Conservation (phyloP, 768 basidiomycete species). For the Leucosporidium scottii region DNA sequence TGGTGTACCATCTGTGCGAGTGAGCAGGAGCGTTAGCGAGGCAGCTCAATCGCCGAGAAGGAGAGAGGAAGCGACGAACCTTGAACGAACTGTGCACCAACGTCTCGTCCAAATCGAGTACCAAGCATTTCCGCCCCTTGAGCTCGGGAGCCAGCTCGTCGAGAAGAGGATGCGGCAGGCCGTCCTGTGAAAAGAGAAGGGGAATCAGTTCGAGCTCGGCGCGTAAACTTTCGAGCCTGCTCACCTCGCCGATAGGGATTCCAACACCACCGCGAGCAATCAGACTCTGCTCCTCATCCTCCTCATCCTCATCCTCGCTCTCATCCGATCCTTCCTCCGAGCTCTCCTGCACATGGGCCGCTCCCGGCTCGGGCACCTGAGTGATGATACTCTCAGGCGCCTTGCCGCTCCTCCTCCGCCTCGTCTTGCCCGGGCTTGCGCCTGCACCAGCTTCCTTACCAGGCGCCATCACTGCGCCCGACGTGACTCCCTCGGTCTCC, state of each 20-base stretch:
- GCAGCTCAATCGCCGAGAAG: neutral
- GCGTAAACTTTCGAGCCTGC: slow-evolving; percentile 39
- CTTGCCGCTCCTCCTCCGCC: slow-evolving; percentile 40
- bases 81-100: slow-evolving; percentile 97
- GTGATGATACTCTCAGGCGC: slow-evolving; percentile 62
- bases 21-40: neutral
- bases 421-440: slow-evolving; percentile 33
- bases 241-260: slow-evolving; percentile 84
- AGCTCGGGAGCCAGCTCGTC: slow-evolving; percentile 75
- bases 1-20: slow-evolving; percentile 69
- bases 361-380: slow-evolving; percentile 35
- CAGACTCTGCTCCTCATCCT: slow-evolving; percentile 84
- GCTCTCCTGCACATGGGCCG: slow-evolving; percentile 10
- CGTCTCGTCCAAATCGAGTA: slow-evolving; percentile 95
- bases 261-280: slow-evolving; percentile 89
- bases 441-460: slow-evolving; percentile 49
- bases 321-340: slow-evolving; percentile 39
- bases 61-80: slow-evolving; percentile 48
- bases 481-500: slow-evolving; percentile 72
- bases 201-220: neutral
- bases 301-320: slow-evolving; percentile 45
- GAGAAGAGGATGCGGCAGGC: slow-evolving; percentile 74
- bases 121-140: slow-evolving; percentile 84
- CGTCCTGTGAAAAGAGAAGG: slow-evolving; percentile 56
- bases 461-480: slow-evolving; percentile 85